Conservation (phyloP, 108 stramenopile genomes). For the Conticribra weissflogii region DNA sequence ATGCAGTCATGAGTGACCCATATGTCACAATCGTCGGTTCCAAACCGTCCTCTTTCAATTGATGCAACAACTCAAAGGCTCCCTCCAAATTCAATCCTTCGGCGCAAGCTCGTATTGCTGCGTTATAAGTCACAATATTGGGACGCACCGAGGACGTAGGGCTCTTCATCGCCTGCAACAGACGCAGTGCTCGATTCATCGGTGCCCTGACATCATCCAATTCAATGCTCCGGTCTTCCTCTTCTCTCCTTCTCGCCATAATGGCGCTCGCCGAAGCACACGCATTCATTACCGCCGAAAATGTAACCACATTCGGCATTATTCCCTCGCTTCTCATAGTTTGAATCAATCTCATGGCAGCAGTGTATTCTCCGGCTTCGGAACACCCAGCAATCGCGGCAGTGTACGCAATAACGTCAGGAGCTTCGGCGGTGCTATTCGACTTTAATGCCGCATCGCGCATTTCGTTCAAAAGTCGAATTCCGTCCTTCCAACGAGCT, state of each 20-base stretch:
- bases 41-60: slow-evolving; percentile 57
- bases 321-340: slow-evolving; percentile 70
- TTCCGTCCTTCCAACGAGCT: slow-evolving; percentile 65
- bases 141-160: slow-evolving; percentile 64
- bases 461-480: slow-evolving; percentile 64
- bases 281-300: slow-evolving; percentile 72
- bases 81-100: slow-evolving; percentile 68
- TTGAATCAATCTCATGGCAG: slow-evolving; percentile 65
- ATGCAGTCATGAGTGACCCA: slow-evolving; percentile 85
- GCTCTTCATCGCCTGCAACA: slow-evolving; percentile 65
- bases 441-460: slow-evolving; percentile 2
- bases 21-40: slow-evolving; percentile 77
- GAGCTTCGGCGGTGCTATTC: slow-evolving; percentile 31
- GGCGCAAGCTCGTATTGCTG: slow-evolving; percentile 82
- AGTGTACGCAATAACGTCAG: slow-evolving; percentile 78
- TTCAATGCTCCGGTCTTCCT: slow-evolving; percentile 19
- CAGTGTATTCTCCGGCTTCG: slow-evolving; percentile 75
- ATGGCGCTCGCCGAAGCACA: slow-evolving; percentile 75
- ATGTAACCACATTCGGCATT: slow-evolving; percentile 76
- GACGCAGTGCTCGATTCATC: slow-evolving; percentile 61
- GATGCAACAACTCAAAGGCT: slow-evolving; percentile 63
- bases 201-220: slow-evolving; percentile 41
- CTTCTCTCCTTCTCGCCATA: slow-evolving; percentile 24
- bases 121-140: slow-evolving; percentile 85
- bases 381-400: slow-evolving; percentile 81